Conservation (phyloP, 306 rosid species). For the Vicia sativa region DNA sequence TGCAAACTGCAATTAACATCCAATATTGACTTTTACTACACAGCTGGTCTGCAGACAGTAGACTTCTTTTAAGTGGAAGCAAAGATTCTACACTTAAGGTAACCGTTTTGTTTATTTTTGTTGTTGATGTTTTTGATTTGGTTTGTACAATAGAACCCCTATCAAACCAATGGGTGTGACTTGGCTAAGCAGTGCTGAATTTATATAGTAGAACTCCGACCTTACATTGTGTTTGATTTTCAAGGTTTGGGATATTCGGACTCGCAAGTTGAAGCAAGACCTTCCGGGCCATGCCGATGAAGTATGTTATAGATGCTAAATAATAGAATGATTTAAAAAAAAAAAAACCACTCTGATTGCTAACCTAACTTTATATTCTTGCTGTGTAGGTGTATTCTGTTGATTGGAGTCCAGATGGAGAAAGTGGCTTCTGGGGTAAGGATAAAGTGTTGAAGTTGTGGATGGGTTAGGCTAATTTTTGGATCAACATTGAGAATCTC, state of each 20-base stretch:
- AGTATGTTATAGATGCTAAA: conserved; percentile 51
- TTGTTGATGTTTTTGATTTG: conserved; percentile 9
- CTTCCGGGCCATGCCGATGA: conserved; percentile 98
- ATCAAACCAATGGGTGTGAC: background rate
- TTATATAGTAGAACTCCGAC: conserved; percentile 6
- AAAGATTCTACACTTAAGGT: conserved; percentile 95
- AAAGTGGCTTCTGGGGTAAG: conserved; percentile 97
- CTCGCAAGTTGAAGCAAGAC: conserved; percentile 81
- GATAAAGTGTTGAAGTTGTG: conserved; percentile 91
- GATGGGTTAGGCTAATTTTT: conserved; percentile 70
- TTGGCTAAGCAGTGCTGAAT: background rate
- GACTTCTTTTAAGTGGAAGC: conserved; percentile 92
- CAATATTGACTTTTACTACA: conserved; percentile 32
- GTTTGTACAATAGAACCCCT: conserved; percentile 1
- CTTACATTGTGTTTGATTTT: conserved; percentile 25
- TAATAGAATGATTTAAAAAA: background rate
- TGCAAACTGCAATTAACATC: conserved; percentile 36
- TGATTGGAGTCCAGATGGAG: conserved; percentile 99
- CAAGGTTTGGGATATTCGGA: conserved; percentile 92
- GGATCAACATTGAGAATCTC: background rate
- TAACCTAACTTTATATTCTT: conserved; percentile 27
- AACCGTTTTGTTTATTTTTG: conserved; percentile 10
- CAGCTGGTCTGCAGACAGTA: conserved; percentile 99
- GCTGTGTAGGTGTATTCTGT: conserved; percentile 75
- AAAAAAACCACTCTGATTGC: background rate